These are phyloP conservation scores for Elongisporangium senticosum DNA, from an alignment of 352 stramenopile genomes.

Conservation along the genomic window DNA sequence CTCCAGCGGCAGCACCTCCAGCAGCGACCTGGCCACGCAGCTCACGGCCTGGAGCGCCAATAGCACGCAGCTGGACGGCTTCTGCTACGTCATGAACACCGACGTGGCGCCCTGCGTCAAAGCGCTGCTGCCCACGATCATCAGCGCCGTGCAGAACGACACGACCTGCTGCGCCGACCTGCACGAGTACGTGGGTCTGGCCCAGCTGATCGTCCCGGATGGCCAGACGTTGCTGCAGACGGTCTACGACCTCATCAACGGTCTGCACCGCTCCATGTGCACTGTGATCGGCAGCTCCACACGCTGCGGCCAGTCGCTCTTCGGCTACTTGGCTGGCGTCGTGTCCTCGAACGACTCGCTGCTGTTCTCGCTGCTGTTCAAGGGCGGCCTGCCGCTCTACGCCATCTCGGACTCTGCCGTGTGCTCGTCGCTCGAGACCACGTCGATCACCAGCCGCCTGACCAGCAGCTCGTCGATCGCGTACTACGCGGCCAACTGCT, in stretches of 20 bases:
- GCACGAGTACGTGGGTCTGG: slow-evolving; percentile 36
- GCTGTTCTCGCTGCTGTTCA: slow-evolving; percentile 34
- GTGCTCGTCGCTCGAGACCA: slow-evolving; percentile 34
- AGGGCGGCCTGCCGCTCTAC: slow-evolving; percentile 41
- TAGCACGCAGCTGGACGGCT: slow-evolving; percentile 31
- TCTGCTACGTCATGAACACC: slow-evolving; percentile 55
- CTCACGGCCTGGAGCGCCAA: slow-evolving; percentile 36
- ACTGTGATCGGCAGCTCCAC: slow-evolving; percentile 16
- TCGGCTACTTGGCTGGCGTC: slow-evolving; percentile 27
- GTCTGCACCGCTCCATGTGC: slow-evolving; percentile 52
- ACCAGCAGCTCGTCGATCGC: slow-evolving; percentile 17
- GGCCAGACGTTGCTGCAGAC: slow-evolving; percentile 40
- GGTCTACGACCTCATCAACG: slow-evolving; percentile 40
- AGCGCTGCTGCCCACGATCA: slow-evolving; percentile 30
- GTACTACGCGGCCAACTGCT: slow-evolving; percentile 51
- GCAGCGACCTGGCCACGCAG: slow-evolving; percentile 15
- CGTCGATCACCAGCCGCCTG: slow-evolving; percentile 32
- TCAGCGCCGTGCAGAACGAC: slow-evolving; percentile 36
- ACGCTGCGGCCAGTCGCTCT: slow-evolving; percentile 38
- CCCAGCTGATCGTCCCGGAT: slow-evolving; percentile 37
- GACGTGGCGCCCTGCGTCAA: slow-evolving; percentile 40
- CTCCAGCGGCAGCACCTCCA: slow-evolving; percentile 9
- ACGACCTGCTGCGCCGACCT: slow-evolving; percentile 43
- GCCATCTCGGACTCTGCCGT: slow-evolving; percentile 30
- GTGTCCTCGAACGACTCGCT: slow-evolving; percentile 30